Base-by-base conservation (phyloP, 345 rosid species). In the Erucastrum elatum region DNA sequence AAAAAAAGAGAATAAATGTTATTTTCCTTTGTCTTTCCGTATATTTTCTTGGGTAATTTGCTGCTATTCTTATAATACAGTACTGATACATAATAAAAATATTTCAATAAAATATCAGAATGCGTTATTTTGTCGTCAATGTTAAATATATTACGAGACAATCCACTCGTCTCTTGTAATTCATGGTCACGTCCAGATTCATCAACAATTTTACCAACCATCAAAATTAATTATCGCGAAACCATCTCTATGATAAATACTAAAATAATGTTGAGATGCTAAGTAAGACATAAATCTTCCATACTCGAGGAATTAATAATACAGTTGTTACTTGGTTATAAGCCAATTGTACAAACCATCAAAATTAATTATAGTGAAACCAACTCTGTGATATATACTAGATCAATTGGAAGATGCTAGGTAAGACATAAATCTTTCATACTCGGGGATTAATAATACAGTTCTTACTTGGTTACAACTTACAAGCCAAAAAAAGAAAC, bases 401-500 rank as follows among this genome's bases (percentile, higher is more conserved):
- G 5, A 27, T 60, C 15, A 27, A 60, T 61, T 37, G 12, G 29
- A 35, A 61, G 65, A 29, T 61, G 65, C 65, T 9, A 44, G 12
- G 17, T 53, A 29, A 29, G 31, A 0, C 31, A 29, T 21, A 21
- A 21, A 21, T 21, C 21, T 21, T 21, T 21, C 21, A 21, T 21
- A 21, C 21, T 21, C 31, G 37, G 56, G n/a, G 12, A 34, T 29
- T 1, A 51, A 71, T 3, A 61, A 5, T 15, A 41, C 55, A 59
- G 55, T 27, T 53, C 60, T 53, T 9, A 73, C 39, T 26, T 12
- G 21, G 21, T 21, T 21, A 21, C 21, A 21, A 21, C 39, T 46
- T 72, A 72, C 11, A 44, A 67, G 53, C 44, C 29, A 51, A 61
- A 61, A 53, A 49, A 74, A 80, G 78, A 68, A 70, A 31, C 62